These are phyloP conservation scores for Nemania sp. DNA, from an alignment of 2,329 filamentous ascomycete species.

Conservation along the genomic window DNA sequence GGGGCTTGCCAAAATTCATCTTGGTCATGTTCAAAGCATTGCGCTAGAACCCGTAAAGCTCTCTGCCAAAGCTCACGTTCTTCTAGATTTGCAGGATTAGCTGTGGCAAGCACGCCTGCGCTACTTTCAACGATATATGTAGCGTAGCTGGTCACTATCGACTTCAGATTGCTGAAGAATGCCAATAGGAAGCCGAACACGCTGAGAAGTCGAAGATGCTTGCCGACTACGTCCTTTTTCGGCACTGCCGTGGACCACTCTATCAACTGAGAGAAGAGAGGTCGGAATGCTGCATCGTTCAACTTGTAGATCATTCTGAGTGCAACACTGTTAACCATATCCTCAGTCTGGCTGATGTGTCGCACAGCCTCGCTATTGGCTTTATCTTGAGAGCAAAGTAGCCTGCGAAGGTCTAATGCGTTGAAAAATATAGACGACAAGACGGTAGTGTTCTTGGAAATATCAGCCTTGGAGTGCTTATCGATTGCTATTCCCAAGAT, in stretches of 20 bases:
- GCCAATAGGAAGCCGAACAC: conserved; percentile 78
- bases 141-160: conserved; percentile 90
- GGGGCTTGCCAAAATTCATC: conserved; percentile 96
- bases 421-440: conserved; percentile 68
- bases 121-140: conserved; percentile 80
- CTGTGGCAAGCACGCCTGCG: conserved; percentile 60
- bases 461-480: conserved; percentile 73
- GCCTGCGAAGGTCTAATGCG: conserved; percentile 67
- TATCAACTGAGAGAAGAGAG: conserved; percentile 83
- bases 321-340: conserved; percentile 67
- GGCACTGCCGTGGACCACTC: conserved; percentile 73
- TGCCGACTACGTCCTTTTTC: conserved; percentile 63
- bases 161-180: conserved; percentile 87
- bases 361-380: conserved; percentile 46
- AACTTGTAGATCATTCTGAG: conserved; percentile 96
- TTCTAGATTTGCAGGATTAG: conserved; percentile 50
- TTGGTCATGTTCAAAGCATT: conserved; percentile 85
- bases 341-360: conserved; percentile 64
- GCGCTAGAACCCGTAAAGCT: conserved; percentile 71
- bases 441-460: conserved; percentile 73
- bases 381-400: conserved; percentile 53
- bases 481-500: conserved; percentile 73
- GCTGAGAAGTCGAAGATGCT: conserved; percentile 67
- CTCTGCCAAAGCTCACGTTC: conserved; percentile 67
- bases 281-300: conserved; percentile 90